Percentiles rank a stretch among this genome's conserved stretches.
phyloP scores from a whole-genome alignment of 176 grass and related monocot genomes.

The Cenchrus purpureus region DNA sequence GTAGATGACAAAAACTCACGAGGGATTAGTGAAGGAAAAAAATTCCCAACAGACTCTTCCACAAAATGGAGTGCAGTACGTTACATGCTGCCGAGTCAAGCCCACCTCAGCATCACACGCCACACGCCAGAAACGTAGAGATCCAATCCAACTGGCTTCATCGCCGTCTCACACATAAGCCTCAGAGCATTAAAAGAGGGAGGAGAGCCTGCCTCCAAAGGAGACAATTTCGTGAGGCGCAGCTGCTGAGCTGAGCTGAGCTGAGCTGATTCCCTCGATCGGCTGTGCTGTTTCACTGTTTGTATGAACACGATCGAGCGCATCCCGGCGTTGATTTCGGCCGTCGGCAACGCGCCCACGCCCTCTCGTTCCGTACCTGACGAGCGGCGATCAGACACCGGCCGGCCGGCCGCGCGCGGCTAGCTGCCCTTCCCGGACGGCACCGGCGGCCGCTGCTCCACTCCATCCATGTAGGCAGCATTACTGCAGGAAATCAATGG shows the following conservation, averaged over 20 bases:
- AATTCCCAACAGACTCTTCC: not conserved
- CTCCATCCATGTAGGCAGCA: slow-evolving; percentile 8
- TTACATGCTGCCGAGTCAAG: slow-evolving; percentile 10
- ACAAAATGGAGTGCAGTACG: not conserved
- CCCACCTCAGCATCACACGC: not conserved
- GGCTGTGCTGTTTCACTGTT: too few relatives aligned
- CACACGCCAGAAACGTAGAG: not conserved
- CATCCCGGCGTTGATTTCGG: not conserved
- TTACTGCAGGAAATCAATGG: not conserved
- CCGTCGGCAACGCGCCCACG: not conserved
- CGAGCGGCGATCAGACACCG: not conserved
- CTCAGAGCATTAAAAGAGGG: slow-evolving; percentile 18
- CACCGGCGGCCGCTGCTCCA: slow-evolving; percentile 35
- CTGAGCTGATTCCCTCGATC: not conserved
- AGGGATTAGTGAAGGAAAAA: not conserved
- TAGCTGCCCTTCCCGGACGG: slow-evolving; percentile 45
- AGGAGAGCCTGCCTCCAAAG: not conserved
- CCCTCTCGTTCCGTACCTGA: slow-evolving; percentile 20
- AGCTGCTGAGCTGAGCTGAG: not conserved
- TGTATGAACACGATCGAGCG: slow-evolving; percentile 14
- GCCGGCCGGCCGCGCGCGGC: not conserved
- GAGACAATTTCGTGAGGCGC: not conserved
- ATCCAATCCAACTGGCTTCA: not conserved
- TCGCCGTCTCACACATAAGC: slow-evolving; percentile 6
- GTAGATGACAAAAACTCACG: not conserved